phyloP scores from a whole-genome alignment of 148 eudicot species.

The Agrostemma githago region DNA sequence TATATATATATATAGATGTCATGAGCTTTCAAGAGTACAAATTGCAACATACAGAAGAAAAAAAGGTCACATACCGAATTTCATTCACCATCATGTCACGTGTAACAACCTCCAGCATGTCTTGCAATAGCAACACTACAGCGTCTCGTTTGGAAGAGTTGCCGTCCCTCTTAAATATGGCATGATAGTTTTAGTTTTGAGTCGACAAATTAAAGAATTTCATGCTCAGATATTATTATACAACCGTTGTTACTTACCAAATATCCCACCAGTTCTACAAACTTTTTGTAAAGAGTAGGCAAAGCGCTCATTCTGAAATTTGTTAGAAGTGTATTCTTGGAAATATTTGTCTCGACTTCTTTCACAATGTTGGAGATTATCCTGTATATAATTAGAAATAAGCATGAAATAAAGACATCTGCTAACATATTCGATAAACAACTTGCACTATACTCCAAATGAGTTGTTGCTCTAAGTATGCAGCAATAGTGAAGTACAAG shows the following conservation, averaged over 20 bases:
- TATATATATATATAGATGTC: neutral
- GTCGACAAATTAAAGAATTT: neutral
- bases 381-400: conserved; percentile 37
- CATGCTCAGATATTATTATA: conserved; percentile 11
- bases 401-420: neutral
- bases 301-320: conserved; percentile 77
- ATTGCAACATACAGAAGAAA: conserved; percentile 3
- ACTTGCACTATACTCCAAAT: neutral
- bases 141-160: conserved; percentile 53
- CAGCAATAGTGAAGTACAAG: neutral
- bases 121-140: conserved; percentile 81
- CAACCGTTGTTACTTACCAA: conserved; percentile 47
- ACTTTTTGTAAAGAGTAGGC: conserved; percentile 66
- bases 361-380: conserved; percentile 63
- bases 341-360: conserved; percentile 72
- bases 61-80: conserved; percentile 44
- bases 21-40: neutral
- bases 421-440: neutral
- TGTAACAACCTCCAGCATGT: conserved; percentile 88
- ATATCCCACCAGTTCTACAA: conserved; percentile 72
- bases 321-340: conserved; percentile 59
- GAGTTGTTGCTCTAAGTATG: neutral
- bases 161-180: conserved; percentile 60
- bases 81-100: conserved; percentile 97
- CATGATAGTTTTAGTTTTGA: conserved; percentile 14